Percentiles rank a stretch among this genome's conserved stretches.
Conservation (phyloP, 2,329 filamentous ascomycete genomes). For the Sporothrix curviconia region DNA sequence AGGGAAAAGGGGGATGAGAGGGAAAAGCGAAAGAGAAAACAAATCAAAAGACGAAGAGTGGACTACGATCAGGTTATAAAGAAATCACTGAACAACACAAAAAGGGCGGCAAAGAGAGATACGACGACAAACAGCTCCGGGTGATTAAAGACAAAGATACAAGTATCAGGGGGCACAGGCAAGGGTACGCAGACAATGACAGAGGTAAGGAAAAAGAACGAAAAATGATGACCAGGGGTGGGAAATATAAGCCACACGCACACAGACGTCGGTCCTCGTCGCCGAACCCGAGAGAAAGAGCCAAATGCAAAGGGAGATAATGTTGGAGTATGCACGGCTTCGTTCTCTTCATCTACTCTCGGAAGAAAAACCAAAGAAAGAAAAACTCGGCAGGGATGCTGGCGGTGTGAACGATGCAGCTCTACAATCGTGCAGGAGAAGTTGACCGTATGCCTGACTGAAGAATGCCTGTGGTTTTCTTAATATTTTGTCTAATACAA, state of each 20-base stretch:
- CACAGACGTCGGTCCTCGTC: background rate
- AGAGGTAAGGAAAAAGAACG: background rate
- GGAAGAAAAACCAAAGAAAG: background rate
- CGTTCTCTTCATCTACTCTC: background rate
- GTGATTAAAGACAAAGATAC: background rate
- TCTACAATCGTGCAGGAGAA: background rate
- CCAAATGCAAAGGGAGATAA: background rate
- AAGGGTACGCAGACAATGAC: background rate
- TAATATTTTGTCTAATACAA: too few species aligned
- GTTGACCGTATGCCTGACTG: too few species aligned
- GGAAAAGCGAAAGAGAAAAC: background rate
- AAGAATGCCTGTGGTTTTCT: too few species aligned
- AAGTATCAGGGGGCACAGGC: background rate
- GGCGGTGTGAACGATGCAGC: background rate
- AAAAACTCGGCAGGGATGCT: background rate
- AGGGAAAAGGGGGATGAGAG: background rate
- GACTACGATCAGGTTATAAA: background rate
- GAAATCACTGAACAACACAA: background rate
- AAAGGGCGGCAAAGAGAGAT: background rate
- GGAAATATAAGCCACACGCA: background rate
- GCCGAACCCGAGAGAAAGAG: slow-evolving; percentile 1
- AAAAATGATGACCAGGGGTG: background rate
- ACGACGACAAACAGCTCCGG: background rate
- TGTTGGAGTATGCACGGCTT: background rate
- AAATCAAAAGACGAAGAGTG: background rate